Conservation (phyloP, 1,284 basidiomycete species). For the Moesziomyces sp. region DNA sequence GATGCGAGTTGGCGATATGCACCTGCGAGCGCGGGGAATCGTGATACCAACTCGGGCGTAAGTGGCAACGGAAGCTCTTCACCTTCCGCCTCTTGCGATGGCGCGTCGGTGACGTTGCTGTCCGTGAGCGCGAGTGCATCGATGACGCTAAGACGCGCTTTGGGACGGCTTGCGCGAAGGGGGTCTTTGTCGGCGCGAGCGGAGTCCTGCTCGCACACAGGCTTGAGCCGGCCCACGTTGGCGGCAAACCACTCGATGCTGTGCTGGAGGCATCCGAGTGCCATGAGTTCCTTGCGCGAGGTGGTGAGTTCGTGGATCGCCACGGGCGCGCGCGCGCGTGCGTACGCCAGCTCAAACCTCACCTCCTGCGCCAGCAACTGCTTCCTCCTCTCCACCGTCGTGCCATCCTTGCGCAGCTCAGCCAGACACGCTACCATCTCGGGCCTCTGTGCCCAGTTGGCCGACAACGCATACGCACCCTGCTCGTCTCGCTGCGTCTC, state of each 20-base stretch:
- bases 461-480: constrained; percentile 36
- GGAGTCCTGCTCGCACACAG: constrained; percentile 66
- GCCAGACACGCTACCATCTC: constrained; percentile 80
- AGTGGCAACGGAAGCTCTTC: constrained; percentile 52
- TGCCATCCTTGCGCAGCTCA: constrained; percentile 70
- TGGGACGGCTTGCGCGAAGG: constrained; percentile 17
- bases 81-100: background rate
- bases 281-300: constrained; percentile 79
- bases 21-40: constrained; percentile 79
- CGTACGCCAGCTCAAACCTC: constrained; percentile 35
- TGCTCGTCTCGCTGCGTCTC: background rate
- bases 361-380: constrained; percentile 51
- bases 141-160: constrained; percentile 44
- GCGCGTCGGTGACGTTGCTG: background rate
- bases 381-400: constrained; percentile 3
- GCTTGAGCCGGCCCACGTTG: constrained; percentile 52
- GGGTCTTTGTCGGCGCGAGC: background rate
- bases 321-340: constrained; percentile 20
- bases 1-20: constrained; percentile 89
- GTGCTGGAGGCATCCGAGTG: constrained; percentile 82
- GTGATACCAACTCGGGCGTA: constrained; percentile 25
- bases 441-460: constrained; percentile 69
- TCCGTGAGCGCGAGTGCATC: constrained; percentile 8
- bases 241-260: constrained; percentile 71
- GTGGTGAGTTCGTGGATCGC: constrained; percentile 74